Base-by-base conservation (phyloP, 805 yeast genomes). In the Starmerella stigmatis region DNA sequence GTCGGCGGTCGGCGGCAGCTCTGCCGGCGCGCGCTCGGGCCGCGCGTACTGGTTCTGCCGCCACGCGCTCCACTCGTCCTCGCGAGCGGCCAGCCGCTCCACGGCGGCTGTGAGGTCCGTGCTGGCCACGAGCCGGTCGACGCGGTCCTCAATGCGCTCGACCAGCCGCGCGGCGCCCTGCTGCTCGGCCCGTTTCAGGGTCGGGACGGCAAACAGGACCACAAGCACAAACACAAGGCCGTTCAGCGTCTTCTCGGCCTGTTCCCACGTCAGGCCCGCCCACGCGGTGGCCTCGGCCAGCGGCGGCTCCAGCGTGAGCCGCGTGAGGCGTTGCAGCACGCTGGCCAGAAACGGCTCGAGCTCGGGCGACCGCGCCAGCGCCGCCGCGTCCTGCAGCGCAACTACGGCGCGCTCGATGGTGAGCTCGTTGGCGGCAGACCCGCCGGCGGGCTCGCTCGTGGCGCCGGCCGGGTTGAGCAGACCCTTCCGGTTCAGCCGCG, bases 401-500 rank as follows among this genome's bases (percentile, higher is more conserved):
- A 13, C 5, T 3, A 38, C 33, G 3, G 19, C 41, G 12, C 19
- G 28, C 33, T 16, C 33, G n/a, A 28, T 12, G 17, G 26, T 38
- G 13, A 27, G 19, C 10, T 38, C 22, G 12, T n/a, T n/a, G n/a
- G n/a, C n/a, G n/a, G n/a, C n/a, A n/a, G n/a, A n/a, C n/a, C n/a
- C n/a, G n/a, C n/a, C n/a, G n/a, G n/a, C n/a, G n/a, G n/a, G n/a
- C n/a, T n/a, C n/a, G n/a, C n/a, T n/a, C n/a, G n/a, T n/a, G n/a
- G n/a, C n/a, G n/a, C 22, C 12, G 3, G n/a, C 21, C 12, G 21
- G n/a, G 17, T 36, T 25, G 8, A n/a, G 10, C 23, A 38, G 25
- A 8, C 28, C 37, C 37, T 45, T 45, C 15, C 53, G 49, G 35
- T 51, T 51, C 23, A 51, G 21, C 5, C 54, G 40, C 10, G 50